Base-by-base conservation (phyloP, 2,329 filamentous ascomycete genomes). In the Curvularia sp. region DNA sequence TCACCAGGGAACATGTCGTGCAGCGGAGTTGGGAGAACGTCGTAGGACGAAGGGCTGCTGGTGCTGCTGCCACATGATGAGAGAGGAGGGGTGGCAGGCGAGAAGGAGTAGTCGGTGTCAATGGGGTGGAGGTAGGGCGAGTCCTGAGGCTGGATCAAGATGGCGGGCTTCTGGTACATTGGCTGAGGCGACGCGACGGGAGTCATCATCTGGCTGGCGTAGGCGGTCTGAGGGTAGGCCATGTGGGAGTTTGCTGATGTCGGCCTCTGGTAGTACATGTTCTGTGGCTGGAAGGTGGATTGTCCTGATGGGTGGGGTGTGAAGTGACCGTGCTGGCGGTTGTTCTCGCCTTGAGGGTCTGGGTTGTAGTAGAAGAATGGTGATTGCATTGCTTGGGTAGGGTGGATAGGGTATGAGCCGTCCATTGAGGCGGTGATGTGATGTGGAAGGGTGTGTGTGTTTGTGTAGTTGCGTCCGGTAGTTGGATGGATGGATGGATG, bases 361-460 rank as follows among this genome's bases (percentile, higher is more conserved):
- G 90, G 88, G 67, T 87, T 89, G 83, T 94, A 96, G 84, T 93
- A 95, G 85, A 91, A 93, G 83, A 93, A 96, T 58, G 90, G 83
- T 66, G 88, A 86, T 80, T 91, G 89, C 83, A 91, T 86, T 71
- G 84, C 77, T 78, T 81, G 78, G 67, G 80, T 64, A 58, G 79
- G 75, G 73, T 80, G 79, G 71, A 82, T 79, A 63, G 79, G 75
- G 71, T 84, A 84, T 85, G 86, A 71, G 79, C 85, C 78, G 73
- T 91, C 89, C 89, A 92, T 92, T 81, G 80, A 60, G 58, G 60
- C 70, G 63, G 63, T 57, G 51, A 49, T 57, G 52, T 41, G 5
- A 9, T 31, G 28, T 31, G 28, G 28, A 9, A n/a, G 18, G 12
- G 13, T 33, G 18, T 38, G 47, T 8, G 18, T 33, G 10, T n/a